These are phyloP conservation scores for Ogataea methanolica DNA, from an alignment of 805 yeast species.

Conservation along the genomic window DNA sequence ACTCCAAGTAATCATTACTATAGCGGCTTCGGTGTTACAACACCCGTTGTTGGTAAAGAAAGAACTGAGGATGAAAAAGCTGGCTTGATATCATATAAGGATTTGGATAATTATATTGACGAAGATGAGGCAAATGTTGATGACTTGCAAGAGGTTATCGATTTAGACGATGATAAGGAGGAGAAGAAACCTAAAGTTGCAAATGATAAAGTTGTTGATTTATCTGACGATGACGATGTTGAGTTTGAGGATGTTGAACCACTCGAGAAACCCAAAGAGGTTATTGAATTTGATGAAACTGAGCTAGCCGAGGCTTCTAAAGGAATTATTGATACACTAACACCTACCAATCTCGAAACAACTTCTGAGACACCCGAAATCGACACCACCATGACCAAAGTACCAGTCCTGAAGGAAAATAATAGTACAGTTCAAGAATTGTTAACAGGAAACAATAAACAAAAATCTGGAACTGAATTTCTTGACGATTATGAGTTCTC, in stretches of 20 bases:
- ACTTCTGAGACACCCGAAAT: no score
- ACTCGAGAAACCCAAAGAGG: neutral
- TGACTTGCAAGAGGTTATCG: slow-evolving; percentile 28
- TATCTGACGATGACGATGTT: slow-evolving; percentile 6
- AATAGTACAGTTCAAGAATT: neutral
- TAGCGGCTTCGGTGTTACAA: neutral
- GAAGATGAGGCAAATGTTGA: slow-evolving; percentile 7
- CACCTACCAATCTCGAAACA: no score
- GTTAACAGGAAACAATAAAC: neutral
- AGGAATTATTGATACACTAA: no score
- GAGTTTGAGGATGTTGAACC: slow-evolving; percentile 12
- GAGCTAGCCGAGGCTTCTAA: neutral
- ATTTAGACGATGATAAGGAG: neutral
- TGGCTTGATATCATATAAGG: slow-evolving; percentile 49
- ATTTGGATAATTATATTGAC: slow-evolving; percentile 34
- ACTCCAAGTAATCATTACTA: slow-evolving; percentile 4
- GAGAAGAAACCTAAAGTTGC: no score
- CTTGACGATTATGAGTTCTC: slow-evolving; percentile 57
- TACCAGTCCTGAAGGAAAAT: no score
- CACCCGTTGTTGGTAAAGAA: neutral
- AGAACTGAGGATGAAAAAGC: slow-evolving; percentile 38
- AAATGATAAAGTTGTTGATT: neutral
- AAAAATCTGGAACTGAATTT: slow-evolving; percentile 1
- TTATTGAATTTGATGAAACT: neutral
- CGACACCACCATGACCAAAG: no score